Percentiles rank a stretch among this genome's conserved stretches.
Conservation (phyloP, 768 basidiomycete species). For the Calocera cornea region DNA sequence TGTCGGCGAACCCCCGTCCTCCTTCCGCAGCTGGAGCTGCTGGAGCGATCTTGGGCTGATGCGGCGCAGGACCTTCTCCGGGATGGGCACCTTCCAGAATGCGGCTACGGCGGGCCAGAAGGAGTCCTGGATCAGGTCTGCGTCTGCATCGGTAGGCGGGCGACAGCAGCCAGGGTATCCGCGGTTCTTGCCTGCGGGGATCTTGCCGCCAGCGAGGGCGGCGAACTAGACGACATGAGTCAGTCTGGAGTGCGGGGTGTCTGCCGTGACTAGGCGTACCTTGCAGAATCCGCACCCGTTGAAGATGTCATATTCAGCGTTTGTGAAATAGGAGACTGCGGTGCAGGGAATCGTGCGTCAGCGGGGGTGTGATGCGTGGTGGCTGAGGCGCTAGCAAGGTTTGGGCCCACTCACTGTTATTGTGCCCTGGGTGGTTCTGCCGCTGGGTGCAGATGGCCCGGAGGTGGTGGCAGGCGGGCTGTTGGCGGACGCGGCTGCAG, state of each 20-base stretch:
- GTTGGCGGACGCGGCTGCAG: conserved; percentile 1
- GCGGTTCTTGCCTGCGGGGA: conserved; percentile 39
- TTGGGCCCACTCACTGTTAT: conserved; percentile 10
- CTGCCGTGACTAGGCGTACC: conserved; percentile 31
- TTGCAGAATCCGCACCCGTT: conserved; percentile 86
- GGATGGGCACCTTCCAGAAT: conserved; percentile 61
- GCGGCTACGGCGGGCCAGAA: conserved; percentile 72
- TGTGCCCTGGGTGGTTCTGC: conserved; percentile 12
- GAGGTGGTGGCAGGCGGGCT: not conserved
- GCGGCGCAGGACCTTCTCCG: conserved; percentile 20
- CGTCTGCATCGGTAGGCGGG: conserved; percentile 47
- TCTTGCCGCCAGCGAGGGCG: conserved; percentile 32
- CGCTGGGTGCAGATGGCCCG: conserved; percentile 10
- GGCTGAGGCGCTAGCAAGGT: conserved; percentile 27
- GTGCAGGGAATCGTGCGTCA: not conserved
- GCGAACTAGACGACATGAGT: conserved; percentile 11
- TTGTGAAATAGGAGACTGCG: conserved; percentile 6
- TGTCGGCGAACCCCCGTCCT: not conserved
- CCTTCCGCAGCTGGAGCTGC: not conserved
- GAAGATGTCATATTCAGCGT: conserved; percentile 28
- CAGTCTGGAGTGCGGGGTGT: conserved; percentile 12
- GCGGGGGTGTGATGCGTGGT: not conserved
- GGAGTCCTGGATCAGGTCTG: conserved; percentile 48
- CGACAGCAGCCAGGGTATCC: conserved; percentile 88
- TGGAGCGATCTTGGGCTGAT: not conserved